A percentile compares a stretch with the other conserved stretches of the same genome.
Conservation (phyloP, 352 stramenopile species). For the Aphanomyces invadans region DNA sequence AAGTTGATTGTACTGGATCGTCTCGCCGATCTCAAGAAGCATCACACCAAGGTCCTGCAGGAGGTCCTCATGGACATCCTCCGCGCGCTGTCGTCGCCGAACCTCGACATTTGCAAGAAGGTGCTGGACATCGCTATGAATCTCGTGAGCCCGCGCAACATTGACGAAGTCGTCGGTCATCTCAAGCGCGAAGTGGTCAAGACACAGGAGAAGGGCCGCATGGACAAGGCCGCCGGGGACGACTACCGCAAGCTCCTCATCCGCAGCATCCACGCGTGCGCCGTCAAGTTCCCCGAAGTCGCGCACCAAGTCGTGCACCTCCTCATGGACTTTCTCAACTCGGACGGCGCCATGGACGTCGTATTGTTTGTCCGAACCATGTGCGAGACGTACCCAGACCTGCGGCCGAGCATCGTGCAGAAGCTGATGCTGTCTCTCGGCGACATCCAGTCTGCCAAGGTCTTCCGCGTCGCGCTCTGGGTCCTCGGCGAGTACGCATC, state of each 20-base stretch:
- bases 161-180: conserved; percentile 93
- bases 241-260: conserved; percentile 98
- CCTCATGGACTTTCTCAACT: conserved; percentile 98
- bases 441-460: conserved; percentile 91
- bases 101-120: conserved; percentile 98
- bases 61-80: conserved; percentile 99
- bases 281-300: conserved; percentile 96
- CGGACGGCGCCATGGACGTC: conserved; percentile 96
- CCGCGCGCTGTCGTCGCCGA: conserved; percentile 92
- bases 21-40: conserved; percentile 95
- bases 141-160: conserved; percentile 95
- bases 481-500: conserved; percentile 91
- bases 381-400: conserved; percentile 92
- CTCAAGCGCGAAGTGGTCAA: conserved; percentile 89
- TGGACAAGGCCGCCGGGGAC: conserved; percentile 86
- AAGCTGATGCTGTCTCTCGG: conserved; percentile 93
- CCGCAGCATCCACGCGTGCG: conserved; percentile 96
- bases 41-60: conserved; percentile 95
- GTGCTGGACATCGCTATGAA: conserved; percentile 98
- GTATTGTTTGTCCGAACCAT: conserved; percentile 98
- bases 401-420: conserved; percentile 88
- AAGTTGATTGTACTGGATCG: conserved; percentile 99
- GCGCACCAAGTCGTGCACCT: conserved; percentile 96
- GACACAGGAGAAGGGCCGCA: conserved; percentile 73
- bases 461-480: conserved; percentile 97